These are phyloP conservation scores for Dothideomycetes sp. DNA, from an alignment of 2,329 filamentous ascomycete species.

Conservation along the genomic window DNA sequence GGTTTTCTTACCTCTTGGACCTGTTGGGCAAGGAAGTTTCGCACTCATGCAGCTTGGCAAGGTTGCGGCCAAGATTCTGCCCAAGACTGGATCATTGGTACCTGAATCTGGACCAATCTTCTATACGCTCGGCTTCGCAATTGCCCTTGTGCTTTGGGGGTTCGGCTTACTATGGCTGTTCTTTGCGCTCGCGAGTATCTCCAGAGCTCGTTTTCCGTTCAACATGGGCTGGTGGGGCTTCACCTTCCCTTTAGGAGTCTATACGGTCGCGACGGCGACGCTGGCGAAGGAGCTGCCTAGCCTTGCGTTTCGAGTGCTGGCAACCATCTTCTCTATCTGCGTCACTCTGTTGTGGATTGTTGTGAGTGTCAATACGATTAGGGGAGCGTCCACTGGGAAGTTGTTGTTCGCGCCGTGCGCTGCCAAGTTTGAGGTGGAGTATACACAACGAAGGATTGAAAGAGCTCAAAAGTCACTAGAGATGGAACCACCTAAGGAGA, in stretches of 20 bases:
- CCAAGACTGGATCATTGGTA: constrained; percentile 11
- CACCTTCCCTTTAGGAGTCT: constrained; percentile 35
- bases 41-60: constrained; percentile 42
- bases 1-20: constrained; percentile 56
- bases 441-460: constrained; percentile 4
- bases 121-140: constrained; percentile 44
- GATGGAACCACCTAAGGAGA: constrained; percentile 1
- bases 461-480: constrained; percentile 4
- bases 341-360: constrained; percentile 47
- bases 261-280: constrained; percentile 3
- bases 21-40: constrained; percentile 56
- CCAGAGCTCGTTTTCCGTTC: constrained; percentile 40
- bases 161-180: constrained; percentile 44
- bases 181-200: constrained; percentile 41
- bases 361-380: constrained; percentile 39
- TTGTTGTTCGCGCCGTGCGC: constrained; percentile 44
- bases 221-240: constrained; percentile 56
- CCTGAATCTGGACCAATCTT: constrained; percentile 37
- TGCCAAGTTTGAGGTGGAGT: constrained; percentile 4
- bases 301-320: constrained; percentile 44
- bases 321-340: constrained; percentile 41
- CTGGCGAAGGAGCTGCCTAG: constrained; percentile 37
- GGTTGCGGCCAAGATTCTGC: constrained; percentile 31
- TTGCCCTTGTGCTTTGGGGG: constrained; percentile 43
- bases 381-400: constrained; percentile 35